phyloP scores from a whole-genome alignment of 139 green algal species.

The Chlamydomonas incerta region DNA sequence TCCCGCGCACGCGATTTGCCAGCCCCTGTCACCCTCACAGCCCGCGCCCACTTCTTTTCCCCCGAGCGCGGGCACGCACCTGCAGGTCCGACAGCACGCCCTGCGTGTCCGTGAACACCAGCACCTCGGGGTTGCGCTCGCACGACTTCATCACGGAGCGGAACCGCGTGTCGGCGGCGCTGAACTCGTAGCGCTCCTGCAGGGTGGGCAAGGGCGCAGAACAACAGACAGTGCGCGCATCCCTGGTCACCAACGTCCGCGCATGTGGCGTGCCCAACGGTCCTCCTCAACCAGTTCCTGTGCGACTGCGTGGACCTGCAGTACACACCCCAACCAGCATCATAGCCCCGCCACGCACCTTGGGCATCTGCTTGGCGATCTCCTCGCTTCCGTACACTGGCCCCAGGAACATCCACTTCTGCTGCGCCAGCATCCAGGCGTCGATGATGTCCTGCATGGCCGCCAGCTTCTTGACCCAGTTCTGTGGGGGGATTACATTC shows the following conservation, averaged over 20 bases:
- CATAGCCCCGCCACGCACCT: no score
- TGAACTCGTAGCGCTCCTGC: conserved; percentile 49
- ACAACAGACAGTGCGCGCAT: no score
- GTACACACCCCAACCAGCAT: no score
- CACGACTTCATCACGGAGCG: conserved; percentile 54
- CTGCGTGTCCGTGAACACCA: conserved; percentile 56
- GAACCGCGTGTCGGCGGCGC: conserved; percentile 54
- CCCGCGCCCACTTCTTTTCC: no score
- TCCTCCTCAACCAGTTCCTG: no score
- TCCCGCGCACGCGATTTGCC: no score
- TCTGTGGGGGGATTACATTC: no score
- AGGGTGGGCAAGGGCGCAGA: no score
- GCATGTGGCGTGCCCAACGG: no score
- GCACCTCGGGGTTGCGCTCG: conserved; percentile 50
- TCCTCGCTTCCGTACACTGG: conserved; percentile 65
- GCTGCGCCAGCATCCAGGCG: conserved; percentile 58
- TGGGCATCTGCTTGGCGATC: conserved; percentile 61
- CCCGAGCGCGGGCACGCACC: background rate
- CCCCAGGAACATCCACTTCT: conserved; percentile 72
- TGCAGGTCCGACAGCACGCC: conserved; percentile 65
- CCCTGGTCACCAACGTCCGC: no score
- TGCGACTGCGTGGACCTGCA: no score
- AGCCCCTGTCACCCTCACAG: no score
- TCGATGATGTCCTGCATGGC: conserved; percentile 64
- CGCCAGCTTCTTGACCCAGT: conserved; percentile 58